These are phyloP conservation scores for Aspergillus sp. DNA, from an alignment of 2,329 filamentous ascomycete species.

Conservation along the genomic window DNA sequence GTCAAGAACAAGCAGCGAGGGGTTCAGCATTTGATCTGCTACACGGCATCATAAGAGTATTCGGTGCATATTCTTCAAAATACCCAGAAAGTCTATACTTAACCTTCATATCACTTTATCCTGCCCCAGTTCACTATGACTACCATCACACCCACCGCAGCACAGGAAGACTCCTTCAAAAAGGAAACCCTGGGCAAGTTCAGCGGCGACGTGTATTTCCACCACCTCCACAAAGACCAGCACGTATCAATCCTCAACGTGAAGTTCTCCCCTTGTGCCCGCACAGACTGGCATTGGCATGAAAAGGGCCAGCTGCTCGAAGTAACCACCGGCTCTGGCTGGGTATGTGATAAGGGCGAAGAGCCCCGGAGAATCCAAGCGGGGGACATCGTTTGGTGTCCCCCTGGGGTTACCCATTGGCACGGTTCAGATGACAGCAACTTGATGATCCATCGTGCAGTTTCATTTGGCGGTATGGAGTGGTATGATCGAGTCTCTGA, in stretches of 20 bases:
- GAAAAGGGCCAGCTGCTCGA: slow-evolving; percentile 46
- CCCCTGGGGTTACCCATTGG: slow-evolving; percentile 47
- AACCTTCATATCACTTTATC: too few relatives aligned
- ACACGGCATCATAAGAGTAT: too few relatives aligned
- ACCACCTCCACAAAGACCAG: slow-evolving; percentile 24
- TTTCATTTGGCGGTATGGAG: too few relatives aligned
- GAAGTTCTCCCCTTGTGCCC: slow-evolving; percentile 45
- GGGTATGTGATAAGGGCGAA: slow-evolving; percentile 45
- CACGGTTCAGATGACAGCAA: slow-evolving; percentile 45
- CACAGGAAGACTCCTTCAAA: neutral
- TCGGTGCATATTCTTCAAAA: too few relatives aligned
- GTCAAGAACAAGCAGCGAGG: too few relatives aligned
- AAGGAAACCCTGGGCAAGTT: slow-evolving; percentile 16
- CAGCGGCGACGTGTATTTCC: slow-evolving; percentile 34
- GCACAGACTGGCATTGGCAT: slow-evolving; percentile 49
- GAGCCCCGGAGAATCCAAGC: slow-evolving; percentile 36
- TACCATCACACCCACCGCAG: too few relatives aligned
- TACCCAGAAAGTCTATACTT: too few relatives aligned
- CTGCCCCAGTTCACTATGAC: too few relatives aligned
- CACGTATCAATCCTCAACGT: slow-evolving; percentile 39
- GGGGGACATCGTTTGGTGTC: slow-evolving; percentile 44
- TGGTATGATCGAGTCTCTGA: too few relatives aligned
- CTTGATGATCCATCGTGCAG: slow-evolving; percentile 38
- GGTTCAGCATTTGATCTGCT: too few relatives aligned
- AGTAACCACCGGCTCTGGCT: slow-evolving; percentile 42